A percentile compares a stretch with the other conserved stretches of the same genome.
Conservation (phyloP, 768 basidiomycete species). For the Rhodotorula babjevae region DNA sequence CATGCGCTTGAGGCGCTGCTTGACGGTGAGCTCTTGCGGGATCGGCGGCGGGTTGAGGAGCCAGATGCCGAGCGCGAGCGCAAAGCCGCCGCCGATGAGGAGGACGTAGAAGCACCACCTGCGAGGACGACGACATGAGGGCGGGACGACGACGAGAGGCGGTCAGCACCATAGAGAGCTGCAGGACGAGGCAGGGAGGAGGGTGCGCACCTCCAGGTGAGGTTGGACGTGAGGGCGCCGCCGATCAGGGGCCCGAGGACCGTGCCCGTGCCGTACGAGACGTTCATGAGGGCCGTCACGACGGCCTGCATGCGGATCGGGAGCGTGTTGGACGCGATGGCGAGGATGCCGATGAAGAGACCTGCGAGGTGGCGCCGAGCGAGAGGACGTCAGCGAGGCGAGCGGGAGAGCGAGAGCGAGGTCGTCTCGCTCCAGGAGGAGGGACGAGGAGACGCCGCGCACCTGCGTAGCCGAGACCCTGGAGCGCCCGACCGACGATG, state of each 20-base stretch:
- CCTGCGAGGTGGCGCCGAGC: neutral
- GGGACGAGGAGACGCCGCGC: neutral
- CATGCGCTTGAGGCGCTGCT: slow-evolving; percentile 14
- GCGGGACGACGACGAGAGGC: neutral
- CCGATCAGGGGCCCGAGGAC: slow-evolving; percentile 13
- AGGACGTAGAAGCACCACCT: slow-evolving; percentile 32
- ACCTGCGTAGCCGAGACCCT: slow-evolving; percentile 20
- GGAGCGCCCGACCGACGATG: slow-evolving; percentile 27
- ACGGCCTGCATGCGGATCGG: slow-evolving; percentile 21
- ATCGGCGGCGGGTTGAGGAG: slow-evolving; percentile 22
- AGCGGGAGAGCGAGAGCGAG: neutral
- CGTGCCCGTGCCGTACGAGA: slow-evolving; percentile 16
- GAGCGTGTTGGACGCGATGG: slow-evolving; percentile 19
- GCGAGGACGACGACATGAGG: too few relatives aligned
- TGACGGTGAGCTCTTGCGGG: slow-evolving; percentile 16
- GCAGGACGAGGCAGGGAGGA: too few relatives aligned
- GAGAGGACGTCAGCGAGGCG: too few relatives aligned
- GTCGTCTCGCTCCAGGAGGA: too few relatives aligned
- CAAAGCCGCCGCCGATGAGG: neutral
- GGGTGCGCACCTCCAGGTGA: slow-evolving; percentile 2
- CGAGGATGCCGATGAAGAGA: slow-evolving; percentile 25
- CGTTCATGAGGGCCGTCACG: slow-evolving; percentile 18
- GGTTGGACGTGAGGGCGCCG: neutral
- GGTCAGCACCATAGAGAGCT: neutral
- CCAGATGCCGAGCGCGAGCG: slow-evolving; percentile 9